phyloP scores from a whole-genome alignment of 2,329 filamentous ascomycete genomes.

The Talaromyces sp. region DNA sequence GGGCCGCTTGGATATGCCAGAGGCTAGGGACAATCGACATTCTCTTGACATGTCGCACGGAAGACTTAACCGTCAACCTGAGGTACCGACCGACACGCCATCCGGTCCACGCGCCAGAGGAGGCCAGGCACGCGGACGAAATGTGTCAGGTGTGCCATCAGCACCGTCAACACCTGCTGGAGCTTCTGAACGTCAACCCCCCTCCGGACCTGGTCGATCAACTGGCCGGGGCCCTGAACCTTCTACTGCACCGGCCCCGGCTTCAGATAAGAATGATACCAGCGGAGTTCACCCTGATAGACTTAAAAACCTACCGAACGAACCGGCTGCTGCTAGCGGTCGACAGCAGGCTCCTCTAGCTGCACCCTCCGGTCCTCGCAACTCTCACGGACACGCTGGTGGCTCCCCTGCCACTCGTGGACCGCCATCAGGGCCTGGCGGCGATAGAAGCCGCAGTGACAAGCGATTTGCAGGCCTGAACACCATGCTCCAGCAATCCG shows the following conservation, averaged over 20 bases:
- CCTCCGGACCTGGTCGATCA: constrained; percentile 38
- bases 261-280: constrained; percentile 28
- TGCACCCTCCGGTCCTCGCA: constrained; percentile 37
- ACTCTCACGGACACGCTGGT: constrained; percentile 23
- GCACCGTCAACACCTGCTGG: constrained; percentile 12
- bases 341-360: constrained; percentile 18
- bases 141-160: constrained; percentile 27
- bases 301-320: constrained; percentile 35
- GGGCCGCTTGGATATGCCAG: constrained; percentile 21
- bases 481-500: constrained; percentile 42
- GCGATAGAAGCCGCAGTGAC: constrained; percentile 37
- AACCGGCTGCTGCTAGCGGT: constrained; percentile 17
- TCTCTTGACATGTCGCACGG: constrained; percentile 42
- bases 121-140: constrained; percentile 30
- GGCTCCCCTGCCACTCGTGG: constrained; percentile 3
- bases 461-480: constrained; percentile 44
- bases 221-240: constrained; percentile 24
- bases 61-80: constrained; percentile 38
- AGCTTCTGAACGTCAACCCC: constrained; percentile 34
- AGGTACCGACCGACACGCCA: constrained; percentile 40
- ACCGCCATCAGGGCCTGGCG: constrained; percentile 31
- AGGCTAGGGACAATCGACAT: constrained; percentile 32
- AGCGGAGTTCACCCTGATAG: constrained; percentile 51
- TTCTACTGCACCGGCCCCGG: constrained; percentile 25
- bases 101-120: constrained; percentile 48